These are phyloP conservation scores for Westerdykella aurantiaca DNA, from an alignment of 2,329 filamentous ascomycete genomes.

Conservation along the genomic window DNA sequence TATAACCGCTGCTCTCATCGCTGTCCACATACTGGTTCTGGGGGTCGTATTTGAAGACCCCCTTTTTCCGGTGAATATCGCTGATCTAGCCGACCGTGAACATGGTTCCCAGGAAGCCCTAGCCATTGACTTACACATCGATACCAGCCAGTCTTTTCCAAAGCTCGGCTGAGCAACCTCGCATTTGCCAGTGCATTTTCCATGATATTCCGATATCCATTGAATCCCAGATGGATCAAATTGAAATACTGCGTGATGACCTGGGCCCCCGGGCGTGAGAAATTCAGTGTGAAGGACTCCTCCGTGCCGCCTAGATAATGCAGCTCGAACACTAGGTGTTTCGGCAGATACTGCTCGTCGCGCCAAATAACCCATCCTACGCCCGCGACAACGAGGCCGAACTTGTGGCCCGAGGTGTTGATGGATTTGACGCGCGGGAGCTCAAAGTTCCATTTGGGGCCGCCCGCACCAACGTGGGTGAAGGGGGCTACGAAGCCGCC, in stretches of 20 bases:
- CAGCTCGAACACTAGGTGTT: conserved; percentile 64
- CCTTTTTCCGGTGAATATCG: conserved; percentile 58
- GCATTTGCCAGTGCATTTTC: conserved; percentile 63
- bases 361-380: conserved; percentile 57
- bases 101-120: background rate
- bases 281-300: conserved; percentile 66
- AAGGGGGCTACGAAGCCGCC: conserved; percentile 60
- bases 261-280: conserved; percentile 64
- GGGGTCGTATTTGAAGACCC: conserved; percentile 40
- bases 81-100: conserved; percentile 39
- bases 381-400: conserved; percentile 60
- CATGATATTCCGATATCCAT: conserved; percentile 57
- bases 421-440: conserved; percentile 60
- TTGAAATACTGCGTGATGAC: conserved; percentile 69
- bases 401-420: conserved; percentile 60
- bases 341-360: conserved; percentile 58
- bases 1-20: conserved; percentile 54
- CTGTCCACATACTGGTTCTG: conserved; percentile 41
- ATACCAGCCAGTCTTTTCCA: conserved; percentile 64
- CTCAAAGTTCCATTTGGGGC: conserved; percentile 58
- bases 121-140: conserved; percentile 16
- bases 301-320: conserved; percentile 68
- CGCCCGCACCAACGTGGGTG: conserved; percentile 48
- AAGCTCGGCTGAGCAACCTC: conserved; percentile 55
- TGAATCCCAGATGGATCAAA: conserved; percentile 62